Percentiles rank a stretch among this genome's conserved stretches.
Conservation (phyloP, 1,284 basidiomycete species). For the Ustilago trichophora region DNA sequence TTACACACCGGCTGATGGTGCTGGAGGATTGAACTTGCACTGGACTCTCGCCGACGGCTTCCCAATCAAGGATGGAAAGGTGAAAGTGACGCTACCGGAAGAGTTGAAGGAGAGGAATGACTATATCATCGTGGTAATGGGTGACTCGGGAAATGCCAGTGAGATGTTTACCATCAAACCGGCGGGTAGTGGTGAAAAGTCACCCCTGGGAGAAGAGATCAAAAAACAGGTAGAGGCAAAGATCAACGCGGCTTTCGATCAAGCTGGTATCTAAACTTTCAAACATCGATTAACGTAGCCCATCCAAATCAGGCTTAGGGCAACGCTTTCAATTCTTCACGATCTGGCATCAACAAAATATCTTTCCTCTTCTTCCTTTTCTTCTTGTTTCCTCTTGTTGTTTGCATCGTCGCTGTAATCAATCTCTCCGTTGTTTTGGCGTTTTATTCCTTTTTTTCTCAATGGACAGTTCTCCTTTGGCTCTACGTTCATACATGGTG, state of each 20-base stretch:
- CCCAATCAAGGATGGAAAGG: not conserved
- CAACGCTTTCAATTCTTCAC: too few species aligned
- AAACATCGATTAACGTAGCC: too few species aligned
- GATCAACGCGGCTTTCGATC: conserved; percentile 8
- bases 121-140: not conserved
- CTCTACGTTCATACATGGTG: too few species aligned
- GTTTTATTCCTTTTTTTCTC: too few species aligned
- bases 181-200: too few species aligned
- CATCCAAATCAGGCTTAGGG: too few species aligned
- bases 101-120: not conserved
- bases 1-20: not conserved
- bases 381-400: too few species aligned
- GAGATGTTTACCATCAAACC: not conserved
- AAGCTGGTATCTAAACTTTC: conserved; percentile 14
- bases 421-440: too few species aligned
- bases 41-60: not conserved
- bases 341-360: too few species aligned
- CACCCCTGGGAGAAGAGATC: not conserved
- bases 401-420: too few species aligned
- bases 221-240: not conserved
- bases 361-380: too few species aligned
- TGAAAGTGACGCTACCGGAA: not conserved
- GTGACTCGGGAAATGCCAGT: not conserved
- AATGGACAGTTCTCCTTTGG: too few species aligned
- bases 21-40: not conserved